Conservation (phyloP, 2,329 filamentous ascomycete genomes). For the Endothia cerciana region DNA sequence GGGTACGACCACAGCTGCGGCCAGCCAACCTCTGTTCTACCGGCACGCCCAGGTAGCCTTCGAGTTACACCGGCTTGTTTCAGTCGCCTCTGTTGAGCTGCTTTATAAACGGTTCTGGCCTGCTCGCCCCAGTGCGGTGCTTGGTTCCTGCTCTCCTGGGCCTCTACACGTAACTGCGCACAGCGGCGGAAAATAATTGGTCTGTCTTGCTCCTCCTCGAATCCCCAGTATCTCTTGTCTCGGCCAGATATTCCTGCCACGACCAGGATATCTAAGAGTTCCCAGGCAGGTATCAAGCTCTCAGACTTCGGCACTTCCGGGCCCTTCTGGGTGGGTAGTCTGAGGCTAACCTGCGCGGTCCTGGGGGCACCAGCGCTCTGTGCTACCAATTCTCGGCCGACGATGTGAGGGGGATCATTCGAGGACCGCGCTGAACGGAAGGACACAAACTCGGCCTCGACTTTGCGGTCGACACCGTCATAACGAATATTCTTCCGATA, state of each 20-base stretch:
- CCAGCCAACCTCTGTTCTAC: constrained; percentile 25
- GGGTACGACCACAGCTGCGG: constrained; percentile 30
- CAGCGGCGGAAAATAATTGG: constrained; percentile 33
- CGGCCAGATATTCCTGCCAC: constrained; percentile 21
- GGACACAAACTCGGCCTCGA: background rate
- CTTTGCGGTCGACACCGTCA: background rate
- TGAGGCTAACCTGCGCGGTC: constrained; percentile 10
- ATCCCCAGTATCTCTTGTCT: constrained; percentile 22
- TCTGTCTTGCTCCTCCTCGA: constrained; percentile 29
- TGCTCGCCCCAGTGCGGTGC: constrained; percentile 23
- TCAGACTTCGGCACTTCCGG: constrained; percentile 10
- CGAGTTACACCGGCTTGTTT: constrained; percentile 32
- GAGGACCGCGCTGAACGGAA: constrained; percentile 1
- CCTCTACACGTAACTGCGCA: constrained; percentile 30
- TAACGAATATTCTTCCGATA: background rate
- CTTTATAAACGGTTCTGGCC: constrained; percentile 30
- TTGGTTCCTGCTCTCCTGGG: constrained; percentile 28
- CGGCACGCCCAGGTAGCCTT: constrained; percentile 22
- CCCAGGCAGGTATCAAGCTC: constrained; percentile 6
- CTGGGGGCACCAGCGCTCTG: constrained; percentile 10
- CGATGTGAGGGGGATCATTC: constrained; percentile 18
- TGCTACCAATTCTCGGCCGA: constrained; percentile 10
- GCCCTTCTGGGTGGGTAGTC: background rate
- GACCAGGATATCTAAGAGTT: background rate
- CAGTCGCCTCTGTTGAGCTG: constrained; percentile 26